Base-by-base conservation (phyloP, 495 filamentous ascomycete species). In the Opeltia flavorubescens region DNA sequence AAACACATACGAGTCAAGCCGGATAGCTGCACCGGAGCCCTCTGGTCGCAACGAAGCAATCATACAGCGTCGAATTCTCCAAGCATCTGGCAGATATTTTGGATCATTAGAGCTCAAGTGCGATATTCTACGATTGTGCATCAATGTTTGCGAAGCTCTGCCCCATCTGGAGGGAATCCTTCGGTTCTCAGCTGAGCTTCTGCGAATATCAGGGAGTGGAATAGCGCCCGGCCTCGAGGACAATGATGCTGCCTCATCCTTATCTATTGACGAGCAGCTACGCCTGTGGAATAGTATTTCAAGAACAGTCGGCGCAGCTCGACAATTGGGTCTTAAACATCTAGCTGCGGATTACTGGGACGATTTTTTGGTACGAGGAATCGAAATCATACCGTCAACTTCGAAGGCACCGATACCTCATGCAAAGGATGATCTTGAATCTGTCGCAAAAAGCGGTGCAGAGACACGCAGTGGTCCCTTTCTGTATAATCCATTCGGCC, bases 301-400 rank as follows among this genome's bases (percentile, higher is more conserved):
- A 21, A 80, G 89, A 48, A 95, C 89, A 8, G 72, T 88, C 15
- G 77, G 72, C 28, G 75, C 87, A 17, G 80, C 83, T 0, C 75
- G 74, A 54, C 81, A 81, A 49, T 64, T 95, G 29, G 87, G 89
- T 1, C 61, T 86, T 2, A 61, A 69, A 4, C 58, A 78, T 47
- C 59, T 89, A 38, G 72, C 81, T 46, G 86, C 84, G 15, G 83
- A 89, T 44, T 98, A 94, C 56, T 98, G 91, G 91, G 91, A 98
- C 61, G 83, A 89, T 40, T 96, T 98, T 56, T 71, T 98, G 0
- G 70, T 98, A 33, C 77, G 91, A 27, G 87, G 80, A 50, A 70
- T 98, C 27, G 77, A 83, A 40, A 61, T 91, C 23, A 69, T 76
- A 21, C 65, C 77, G 24, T 63, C 73, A 27, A 60, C 66, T 36